Evolutionary conservation across 306 rosid species (phyloP).

Genomic region (Cicer arietinum): DNA sequence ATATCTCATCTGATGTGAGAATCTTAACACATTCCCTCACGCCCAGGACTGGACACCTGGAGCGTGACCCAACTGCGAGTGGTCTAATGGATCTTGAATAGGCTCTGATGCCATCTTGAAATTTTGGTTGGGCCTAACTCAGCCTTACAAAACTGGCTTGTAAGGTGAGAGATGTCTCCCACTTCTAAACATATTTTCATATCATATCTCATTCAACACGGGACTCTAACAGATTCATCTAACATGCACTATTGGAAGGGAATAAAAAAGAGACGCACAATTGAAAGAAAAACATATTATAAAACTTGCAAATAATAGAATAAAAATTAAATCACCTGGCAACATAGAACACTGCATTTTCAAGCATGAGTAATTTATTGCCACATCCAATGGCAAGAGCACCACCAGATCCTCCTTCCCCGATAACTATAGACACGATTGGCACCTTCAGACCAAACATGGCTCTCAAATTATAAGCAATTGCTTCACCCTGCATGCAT

Average conservation of each 20-base stretch:
- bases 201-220: background rate
- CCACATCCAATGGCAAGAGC: slow-evolving; percentile 99
- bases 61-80: too few species aligned
- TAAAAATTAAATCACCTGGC: slow-evolving; percentile 74
- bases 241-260: slow-evolving; percentile 29
- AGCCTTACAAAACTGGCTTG: too few species aligned
- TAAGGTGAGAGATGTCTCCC: too few species aligned
- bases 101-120: too few species aligned
- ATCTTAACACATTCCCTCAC: too few species aligned
- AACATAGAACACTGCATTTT: slow-evolving; percentile 95
- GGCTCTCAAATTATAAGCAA: slow-evolving; percentile 87
- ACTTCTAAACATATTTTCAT: background rate
- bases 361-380: slow-evolving; percentile 94
- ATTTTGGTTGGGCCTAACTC: too few species aligned
- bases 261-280: background rate
- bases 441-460: slow-evolving; percentile 99
- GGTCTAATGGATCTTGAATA: too few species aligned
- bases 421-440: slow-evolving; percentile 82
- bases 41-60: too few species aligned
- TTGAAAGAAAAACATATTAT: slow-evolving; percentile 24
- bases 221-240: background rate
- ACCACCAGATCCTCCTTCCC: slow-evolving; percentile 99
- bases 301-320: slow-evolving; percentile 28
- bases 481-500: slow-evolving; percentile 93
- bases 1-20: background rate